These are phyloP conservation scores for Vitellaria paradoxa DNA, from an alignment of 179 eudicot genomes.

Conservation along the genomic window DNA sequence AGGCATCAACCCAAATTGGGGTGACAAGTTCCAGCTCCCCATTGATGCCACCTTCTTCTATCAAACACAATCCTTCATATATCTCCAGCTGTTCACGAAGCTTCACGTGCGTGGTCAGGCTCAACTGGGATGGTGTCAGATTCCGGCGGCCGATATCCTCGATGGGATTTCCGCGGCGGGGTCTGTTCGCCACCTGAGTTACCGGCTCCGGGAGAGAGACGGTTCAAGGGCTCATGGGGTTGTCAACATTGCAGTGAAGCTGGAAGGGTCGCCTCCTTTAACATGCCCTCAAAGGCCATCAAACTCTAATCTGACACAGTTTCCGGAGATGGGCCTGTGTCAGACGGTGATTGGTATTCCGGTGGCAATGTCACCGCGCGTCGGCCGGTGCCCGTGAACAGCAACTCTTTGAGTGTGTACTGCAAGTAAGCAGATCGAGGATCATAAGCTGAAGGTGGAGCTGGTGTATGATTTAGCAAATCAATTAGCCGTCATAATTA, in stretches of 20 bases:
- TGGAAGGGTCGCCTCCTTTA: slow-evolving; percentile 22
- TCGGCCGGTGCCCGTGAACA: no score
- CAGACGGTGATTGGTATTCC: no score
- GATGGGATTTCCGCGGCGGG: slow-evolving; percentile 31
- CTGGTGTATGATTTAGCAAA: no score
- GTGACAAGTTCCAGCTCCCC: slow-evolving; percentile 39
- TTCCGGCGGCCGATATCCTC: slow-evolving; percentile 39
- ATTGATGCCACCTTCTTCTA: slow-evolving; percentile 33
- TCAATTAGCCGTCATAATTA: no score
- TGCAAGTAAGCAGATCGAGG: no score
- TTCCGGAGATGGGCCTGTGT: not conserved
- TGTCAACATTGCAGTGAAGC: slow-evolving; percentile 34
- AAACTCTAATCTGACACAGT: not conserved
- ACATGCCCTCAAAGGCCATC: not conserved
- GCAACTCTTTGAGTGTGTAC: no score
- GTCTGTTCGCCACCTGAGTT: slow-evolving; percentile 37
- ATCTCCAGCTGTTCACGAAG: slow-evolving; percentile 32
- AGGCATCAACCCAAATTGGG: slow-evolving; percentile 49
- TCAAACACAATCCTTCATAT: slow-evolving; percentile 19
- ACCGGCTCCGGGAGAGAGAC: slow-evolving; percentile 37
- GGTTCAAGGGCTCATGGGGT: slow-evolving; percentile 50
- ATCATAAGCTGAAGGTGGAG: no score
- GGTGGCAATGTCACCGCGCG: no score
- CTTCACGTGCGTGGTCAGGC: slow-evolving; percentile 28
- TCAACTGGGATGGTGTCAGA: slow-evolving; percentile 44